phyloP scores from a whole-genome alignment of 2,329 filamentous ascomycete species.

The Dothideomycetes sp. region DNA sequence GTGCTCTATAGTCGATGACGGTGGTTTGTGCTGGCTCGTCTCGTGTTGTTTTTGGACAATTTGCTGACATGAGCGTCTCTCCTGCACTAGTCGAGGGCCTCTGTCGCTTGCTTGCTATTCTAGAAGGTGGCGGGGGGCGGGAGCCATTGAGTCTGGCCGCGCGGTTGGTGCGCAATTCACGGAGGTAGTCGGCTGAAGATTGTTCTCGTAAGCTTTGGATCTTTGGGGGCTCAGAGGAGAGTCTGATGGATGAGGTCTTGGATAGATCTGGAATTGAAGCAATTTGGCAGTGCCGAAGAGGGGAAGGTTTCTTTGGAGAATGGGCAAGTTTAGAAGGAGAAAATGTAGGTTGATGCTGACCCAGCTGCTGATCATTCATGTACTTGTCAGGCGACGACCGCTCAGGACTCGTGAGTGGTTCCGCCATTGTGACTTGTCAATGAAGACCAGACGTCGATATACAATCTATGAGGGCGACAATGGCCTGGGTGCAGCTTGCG shows the following conservation, averaged over 20 bases:
- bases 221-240: constrained; percentile 6
- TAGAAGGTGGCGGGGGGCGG: constrained; percentile 49
- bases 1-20: background rate
- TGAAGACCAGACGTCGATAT: too few relatives aligned
- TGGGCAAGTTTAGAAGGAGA: constrained; percentile 7
- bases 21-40: background rate
- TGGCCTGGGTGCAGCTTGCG: constrained; percentile 7
- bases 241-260: constrained; percentile 12
- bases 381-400: constrained; percentile 1
- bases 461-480: too few relatives aligned
- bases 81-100: constrained; percentile 18
- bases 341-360: constrained; percentile 17
- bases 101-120: constrained; percentile 19
- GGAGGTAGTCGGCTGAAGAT: constrained; percentile 54
- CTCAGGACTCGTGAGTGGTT: too few relatives aligned
- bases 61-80: constrained; percentile 8
- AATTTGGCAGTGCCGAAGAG: constrained; percentile 12
- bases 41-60: background rate
- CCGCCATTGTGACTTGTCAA: background rate
- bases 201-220: constrained; percentile 13
- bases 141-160: constrained; percentile 59
- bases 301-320: constrained; percentile 8
- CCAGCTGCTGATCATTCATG: constrained; percentile 15
- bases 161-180: constrained; percentile 58
- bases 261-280: constrained; percentile 8